Evolutionary conservation across 768 basidiomycete species (phyloP).

Genomic region (Hericium alpestre): DNA sequence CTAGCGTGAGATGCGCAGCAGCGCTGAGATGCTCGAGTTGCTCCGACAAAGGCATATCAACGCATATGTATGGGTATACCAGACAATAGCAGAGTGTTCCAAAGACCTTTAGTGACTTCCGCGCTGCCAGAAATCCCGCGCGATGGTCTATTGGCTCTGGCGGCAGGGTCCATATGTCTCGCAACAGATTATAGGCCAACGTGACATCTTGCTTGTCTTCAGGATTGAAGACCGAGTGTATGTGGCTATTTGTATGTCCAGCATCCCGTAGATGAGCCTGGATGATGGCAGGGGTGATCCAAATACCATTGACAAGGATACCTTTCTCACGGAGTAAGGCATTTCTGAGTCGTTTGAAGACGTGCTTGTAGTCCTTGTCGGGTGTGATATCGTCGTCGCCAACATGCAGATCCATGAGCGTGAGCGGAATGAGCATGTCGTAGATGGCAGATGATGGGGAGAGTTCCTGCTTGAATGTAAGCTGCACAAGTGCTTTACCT

Average conservation of each 20-base stretch:
- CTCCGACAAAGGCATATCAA: not conserved
- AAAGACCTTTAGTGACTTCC: not conserved
- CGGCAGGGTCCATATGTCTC: not conserved
- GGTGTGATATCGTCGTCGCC: slow-evolving; percentile 1
- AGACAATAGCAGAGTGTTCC: not conserved
- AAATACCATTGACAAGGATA: not conserved
- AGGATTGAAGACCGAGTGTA: not conserved
- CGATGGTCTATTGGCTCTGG: too few species aligned
- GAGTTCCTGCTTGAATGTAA: not conserved
- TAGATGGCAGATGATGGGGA: not conserved
- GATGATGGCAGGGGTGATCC: not conserved
- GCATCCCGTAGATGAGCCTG: not conserved
- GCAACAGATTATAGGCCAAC: not conserved
- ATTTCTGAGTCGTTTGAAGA: not conserved
- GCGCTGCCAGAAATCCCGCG: too few species aligned
- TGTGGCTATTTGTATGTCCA: not conserved
- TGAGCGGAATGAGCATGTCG: not conserved
- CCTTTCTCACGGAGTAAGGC: not conserved
- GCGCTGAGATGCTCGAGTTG: not conserved
- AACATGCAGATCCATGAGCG: not conserved
- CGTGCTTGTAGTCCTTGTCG: slow-evolving; percentile 2
- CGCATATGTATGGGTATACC: not conserved
- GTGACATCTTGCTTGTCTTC: not conserved
- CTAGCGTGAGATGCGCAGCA: slow-evolving; percentile 2
- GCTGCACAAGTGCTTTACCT: not conserved